These are phyloP conservation scores for Alternaria atra DNA, from an alignment of 2,329 filamentous ascomycete genomes.

Conservation along the genomic window DNA sequence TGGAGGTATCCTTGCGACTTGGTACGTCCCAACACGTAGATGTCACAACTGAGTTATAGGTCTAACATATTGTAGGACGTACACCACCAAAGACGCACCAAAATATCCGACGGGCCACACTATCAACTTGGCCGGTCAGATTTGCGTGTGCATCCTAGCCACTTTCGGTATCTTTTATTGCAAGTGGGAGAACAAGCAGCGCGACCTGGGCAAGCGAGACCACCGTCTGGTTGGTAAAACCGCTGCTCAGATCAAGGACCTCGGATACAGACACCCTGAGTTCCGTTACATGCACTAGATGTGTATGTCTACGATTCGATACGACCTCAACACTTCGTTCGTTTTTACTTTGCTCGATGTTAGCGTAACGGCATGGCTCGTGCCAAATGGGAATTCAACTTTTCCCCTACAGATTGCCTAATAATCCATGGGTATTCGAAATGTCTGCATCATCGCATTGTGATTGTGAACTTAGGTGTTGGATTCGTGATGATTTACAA, in stretches of 20 bases:
- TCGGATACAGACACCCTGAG: conserved; percentile 64
- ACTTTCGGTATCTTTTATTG: conserved; percentile 63
- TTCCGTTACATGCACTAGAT: conserved; percentile 64
- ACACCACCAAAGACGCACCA: conserved; percentile 65
- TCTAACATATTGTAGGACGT: conserved; percentile 68
- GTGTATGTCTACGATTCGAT: not conserved
- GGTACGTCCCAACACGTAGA: conserved; percentile 27
- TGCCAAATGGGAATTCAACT: not conserved
- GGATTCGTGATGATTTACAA: not conserved
- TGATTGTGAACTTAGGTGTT: not conserved
- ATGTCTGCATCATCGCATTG: not conserved
- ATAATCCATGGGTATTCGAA: not conserved
- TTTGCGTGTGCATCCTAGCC: conserved; percentile 56
- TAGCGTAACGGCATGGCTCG: not conserved
- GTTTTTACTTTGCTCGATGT: conserved; percentile 9
- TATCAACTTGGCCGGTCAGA: conserved; percentile 65
- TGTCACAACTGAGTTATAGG: not conserved
- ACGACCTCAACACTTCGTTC: conserved; percentile 17
- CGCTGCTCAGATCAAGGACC: conserved; percentile 57
- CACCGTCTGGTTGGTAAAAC: conserved; percentile 60
- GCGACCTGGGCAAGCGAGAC: conserved; percentile 60
- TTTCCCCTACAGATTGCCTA: not conserved
- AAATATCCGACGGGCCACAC: conserved; percentile 77
- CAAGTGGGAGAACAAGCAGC: conserved; percentile 62
- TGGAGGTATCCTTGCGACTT: conserved; percentile 67